Percentiles rank a stretch among this genome's conserved stretches.
These are phyloP conservation scores for Pilobolus umbonatus DNA, from an alignment of 192 early-diverging fungal genomes.

Conservation along the genomic window DNA sequence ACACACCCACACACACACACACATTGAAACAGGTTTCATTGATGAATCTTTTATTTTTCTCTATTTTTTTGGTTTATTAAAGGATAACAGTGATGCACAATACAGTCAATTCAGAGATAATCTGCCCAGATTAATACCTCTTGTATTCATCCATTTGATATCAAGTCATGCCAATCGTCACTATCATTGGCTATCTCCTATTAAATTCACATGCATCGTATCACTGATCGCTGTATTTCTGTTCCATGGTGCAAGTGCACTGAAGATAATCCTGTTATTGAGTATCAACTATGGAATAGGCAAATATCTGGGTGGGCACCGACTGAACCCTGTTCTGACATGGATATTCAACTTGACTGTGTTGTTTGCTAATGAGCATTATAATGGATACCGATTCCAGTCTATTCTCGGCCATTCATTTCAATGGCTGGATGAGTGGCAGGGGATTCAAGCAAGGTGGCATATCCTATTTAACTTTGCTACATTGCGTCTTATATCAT, in stretches of 20 bases:
- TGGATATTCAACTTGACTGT: conserved; percentile 83
- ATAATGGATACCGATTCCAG: conserved; percentile 67
- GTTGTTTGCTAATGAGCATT: conserved; percentile 76
- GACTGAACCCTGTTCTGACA: conserved; percentile 57
- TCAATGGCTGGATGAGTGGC: conserved; percentile 49
- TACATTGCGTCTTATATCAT: conserved; percentile 86
- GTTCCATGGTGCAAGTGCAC: conserved; percentile 66
- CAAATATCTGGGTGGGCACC: conserved; percentile 41
- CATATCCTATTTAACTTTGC: conserved; percentile 85
- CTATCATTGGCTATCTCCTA: conserved; percentile 25
- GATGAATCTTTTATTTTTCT: too few species aligned
- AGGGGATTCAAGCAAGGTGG: conserved; percentile 78
- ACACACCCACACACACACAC: not conserved
- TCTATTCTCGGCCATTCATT: conserved; percentile 9
- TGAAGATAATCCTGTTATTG: conserved; percentile 71
- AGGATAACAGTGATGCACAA: conserved; percentile 76
- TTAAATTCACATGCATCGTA: conserved; percentile 50
- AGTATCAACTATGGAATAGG: conserved; percentile 65
- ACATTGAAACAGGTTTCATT: too few species aligned
- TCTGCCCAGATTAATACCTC: conserved; percentile 46
- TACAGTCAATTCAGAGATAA: conserved; percentile 64
- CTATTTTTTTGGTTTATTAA: too few species aligned
- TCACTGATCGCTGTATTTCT: conserved; percentile 51
- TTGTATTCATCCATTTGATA: conserved; percentile 42
- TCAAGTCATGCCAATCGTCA: conserved; percentile 44